These are phyloP conservation scores for Detonula confervacea DNA, from an alignment of 352 stramenopile genomes.

Conservation along the genomic window DNA sequence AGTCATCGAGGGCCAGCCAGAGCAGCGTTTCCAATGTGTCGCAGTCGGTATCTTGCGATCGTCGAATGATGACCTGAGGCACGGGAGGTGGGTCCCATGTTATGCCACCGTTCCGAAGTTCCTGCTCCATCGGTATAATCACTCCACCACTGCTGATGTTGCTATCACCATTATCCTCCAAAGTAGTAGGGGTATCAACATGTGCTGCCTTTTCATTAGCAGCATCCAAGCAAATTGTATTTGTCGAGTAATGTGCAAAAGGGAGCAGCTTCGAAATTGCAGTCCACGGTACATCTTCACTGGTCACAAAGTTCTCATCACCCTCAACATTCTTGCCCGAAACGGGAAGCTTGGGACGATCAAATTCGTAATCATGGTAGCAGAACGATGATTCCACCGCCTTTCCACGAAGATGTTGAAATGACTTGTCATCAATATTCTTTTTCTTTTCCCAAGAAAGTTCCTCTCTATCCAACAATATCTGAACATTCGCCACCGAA, in stretches of 20 bases:
- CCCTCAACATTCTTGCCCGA: slow-evolving; percentile 5
- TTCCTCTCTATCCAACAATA: slow-evolving; percentile 78
- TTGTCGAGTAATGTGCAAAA: slow-evolving; percentile 62
- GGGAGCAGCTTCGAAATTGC: slow-evolving; percentile 61
- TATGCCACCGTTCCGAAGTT: slow-evolving; percentile 58
- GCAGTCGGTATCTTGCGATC: slow-evolving; percentile 26
- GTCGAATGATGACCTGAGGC: slow-evolving; percentile 30
- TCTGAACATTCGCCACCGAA: slow-evolving; percentile 66
- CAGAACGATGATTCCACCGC: slow-evolving; percentile 65
- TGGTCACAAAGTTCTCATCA: slow-evolving; percentile 46
- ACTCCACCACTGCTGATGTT: slow-evolving; percentile 11
- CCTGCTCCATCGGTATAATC: slow-evolving; percentile 61
- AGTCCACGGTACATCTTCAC: slow-evolving; percentile 61
- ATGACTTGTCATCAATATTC: slow-evolving; percentile 35
- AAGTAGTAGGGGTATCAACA: background rate
- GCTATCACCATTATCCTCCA: slow-evolving; percentile 2
- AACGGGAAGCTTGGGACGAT: slow-evolving; percentile 50
- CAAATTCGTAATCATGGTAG: slow-evolving; percentile 79
- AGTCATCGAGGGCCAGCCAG: slow-evolving; percentile 75
- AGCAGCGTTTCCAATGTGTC: slow-evolving; percentile 75
- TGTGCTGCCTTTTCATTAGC: slow-evolving; percentile 29
- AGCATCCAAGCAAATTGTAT: slow-evolving; percentile 28
- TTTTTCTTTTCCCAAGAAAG: slow-evolving; percentile 31
- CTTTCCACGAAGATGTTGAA: slow-evolving; percentile 36
- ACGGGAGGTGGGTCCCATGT: slow-evolving; percentile 52